phyloP scores from a whole-genome alignment of 2,329 filamentous ascomycete species.

The Fusarium verrucosum region DNA sequence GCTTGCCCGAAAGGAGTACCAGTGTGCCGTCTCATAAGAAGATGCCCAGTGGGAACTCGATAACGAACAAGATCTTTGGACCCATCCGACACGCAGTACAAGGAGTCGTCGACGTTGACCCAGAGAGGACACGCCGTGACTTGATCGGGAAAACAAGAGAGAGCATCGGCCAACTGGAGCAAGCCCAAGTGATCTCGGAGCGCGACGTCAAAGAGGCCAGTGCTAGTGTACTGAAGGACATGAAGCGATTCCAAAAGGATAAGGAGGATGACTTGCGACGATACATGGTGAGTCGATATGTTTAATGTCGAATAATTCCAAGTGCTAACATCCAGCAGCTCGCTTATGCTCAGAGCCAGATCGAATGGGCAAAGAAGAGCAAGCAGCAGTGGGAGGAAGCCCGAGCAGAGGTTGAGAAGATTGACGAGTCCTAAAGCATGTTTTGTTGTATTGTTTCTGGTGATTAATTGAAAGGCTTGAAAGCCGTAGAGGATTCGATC shows the following conservation, averaged over 20 bases:
- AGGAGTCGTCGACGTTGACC: slow-evolving; percentile 95
- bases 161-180: slow-evolving; percentile 84
- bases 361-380: slow-evolving; percentile 92
- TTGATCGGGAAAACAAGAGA: slow-evolving; percentile 96
- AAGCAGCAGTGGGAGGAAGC: slow-evolving; percentile 94
- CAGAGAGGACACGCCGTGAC: slow-evolving; percentile 89
- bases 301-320: neutral
- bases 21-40: slow-evolving; percentile 72
- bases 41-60: slow-evolving; percentile 84
- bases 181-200: slow-evolving; percentile 87
- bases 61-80: slow-evolving; percentile 93
- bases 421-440: slow-evolving; percentile 66
- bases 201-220: slow-evolving; percentile 95
- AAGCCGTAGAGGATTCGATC: slow-evolving; percentile 15
- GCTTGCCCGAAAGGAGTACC: slow-evolving; percentile 65
- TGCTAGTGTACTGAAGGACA: slow-evolving; percentile 83
- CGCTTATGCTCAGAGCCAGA: slow-evolving; percentile 89
- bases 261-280: slow-evolving; percentile 93
- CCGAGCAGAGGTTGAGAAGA: slow-evolving; percentile 86
- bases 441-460: neutral
- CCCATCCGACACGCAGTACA: slow-evolving; percentile 95
- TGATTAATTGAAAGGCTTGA: slow-evolving; percentile 6
- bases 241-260: slow-evolving; percentile 91
- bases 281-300: slow-evolving; percentile 81
- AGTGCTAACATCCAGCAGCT: slow-evolving; percentile 64